Base-by-base conservation (phyloP, 2,329 filamentous ascomycete species). In the Bretziella fagacearum region DNA sequence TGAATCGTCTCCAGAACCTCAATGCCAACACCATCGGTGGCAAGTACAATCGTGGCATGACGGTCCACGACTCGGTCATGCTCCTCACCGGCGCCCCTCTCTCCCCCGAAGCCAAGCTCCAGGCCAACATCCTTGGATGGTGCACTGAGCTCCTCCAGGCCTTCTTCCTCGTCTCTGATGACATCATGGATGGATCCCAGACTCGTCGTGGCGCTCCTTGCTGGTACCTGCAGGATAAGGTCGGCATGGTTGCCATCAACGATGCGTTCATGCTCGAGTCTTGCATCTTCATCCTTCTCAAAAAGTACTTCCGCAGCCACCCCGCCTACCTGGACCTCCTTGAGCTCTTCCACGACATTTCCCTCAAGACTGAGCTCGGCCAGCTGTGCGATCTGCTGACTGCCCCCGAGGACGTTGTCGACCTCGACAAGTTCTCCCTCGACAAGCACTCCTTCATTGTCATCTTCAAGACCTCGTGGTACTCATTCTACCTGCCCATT, bases 31-130 rank as follows among this genome's bases (percentile, higher is more conserved):
- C 84, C 5, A 69, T 91, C 46, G 91, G 91, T 56, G 91, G 91
- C 61, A 98, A 98, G 72, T 94, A 87, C 70, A 98, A 98, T 69
- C 85, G 91, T 59, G 91, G 91, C 67, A 93, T 98, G 77, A 96
- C 87, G 41, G 89, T 96, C 51, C 81, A 91, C 55, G 91, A 98
- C 67, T 91, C 86, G 40, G 79, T 80, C 54, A 81, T 84, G 54
- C 70, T 91, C 57, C 77, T 96, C 53, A 74, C 87, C 59, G 71
- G 64, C 55, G 68, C 75, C 55, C 68, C 81, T 47, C 77, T 96
- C 54, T 74, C 69, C 54, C 73, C 84, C 52, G 75, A 89, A 50
- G 81, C 96, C 66, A 93, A 87, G 71, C 91, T 93, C 69, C 71
- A 84, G 56, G 72, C 89, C 41, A 84, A 86, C 37, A 81, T 84